phyloP scores from a whole-genome alignment of 148 eudicot species.

The Vaccinium vitisidaea region DNA sequence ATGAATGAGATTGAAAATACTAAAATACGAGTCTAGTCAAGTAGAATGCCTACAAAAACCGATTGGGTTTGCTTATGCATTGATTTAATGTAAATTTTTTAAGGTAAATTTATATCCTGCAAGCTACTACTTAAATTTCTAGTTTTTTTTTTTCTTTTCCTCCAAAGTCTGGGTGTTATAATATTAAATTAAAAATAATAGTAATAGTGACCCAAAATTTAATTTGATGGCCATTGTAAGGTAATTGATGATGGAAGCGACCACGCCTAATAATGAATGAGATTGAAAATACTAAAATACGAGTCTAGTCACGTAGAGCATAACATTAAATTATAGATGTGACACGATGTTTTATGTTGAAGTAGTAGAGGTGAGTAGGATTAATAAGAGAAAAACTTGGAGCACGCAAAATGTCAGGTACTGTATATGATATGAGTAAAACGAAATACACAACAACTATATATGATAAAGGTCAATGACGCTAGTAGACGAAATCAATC shows the following conservation, averaged over 20 bases:
- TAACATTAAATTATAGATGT: neutral
- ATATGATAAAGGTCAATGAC: no score
- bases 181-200: no score
- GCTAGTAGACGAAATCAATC: no score
- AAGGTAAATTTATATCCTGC: neutral
- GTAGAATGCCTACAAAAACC: neutral
- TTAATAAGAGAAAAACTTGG: no score
- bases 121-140: neutral
- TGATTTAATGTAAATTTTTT: neutral
- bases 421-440: no score
- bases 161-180: neutral
- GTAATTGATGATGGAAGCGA: neutral
- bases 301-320: neutral
- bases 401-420: no score
- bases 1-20: no score
- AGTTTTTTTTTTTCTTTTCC: neutral
- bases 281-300: no score
- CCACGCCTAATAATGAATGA: neutral
- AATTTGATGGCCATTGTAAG: neutral
- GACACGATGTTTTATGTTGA: neutral
- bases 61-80: neutral
- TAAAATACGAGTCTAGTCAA: neutral
- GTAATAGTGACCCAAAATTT: neutral
- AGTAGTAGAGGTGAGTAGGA: neutral
- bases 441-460: no score